Evolutionary conservation across 345 rosid species (phyloP), one percentile per base, ranked within the genome.

Genomic region (Hirschfeldia incana): DNA sequence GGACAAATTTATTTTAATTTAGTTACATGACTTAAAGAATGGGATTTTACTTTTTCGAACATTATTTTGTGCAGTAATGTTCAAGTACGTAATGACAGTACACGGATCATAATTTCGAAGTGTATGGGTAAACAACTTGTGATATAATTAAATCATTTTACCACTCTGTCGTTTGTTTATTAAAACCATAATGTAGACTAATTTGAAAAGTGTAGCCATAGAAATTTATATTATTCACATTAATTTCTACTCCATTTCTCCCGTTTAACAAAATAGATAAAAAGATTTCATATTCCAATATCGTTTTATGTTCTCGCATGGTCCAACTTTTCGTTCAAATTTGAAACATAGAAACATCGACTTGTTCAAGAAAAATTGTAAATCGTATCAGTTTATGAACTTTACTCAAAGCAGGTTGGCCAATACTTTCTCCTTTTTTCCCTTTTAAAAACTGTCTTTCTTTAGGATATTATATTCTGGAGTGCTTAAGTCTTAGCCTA

Each of bases 401-500:
- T 65, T 53, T 34, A 53, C 53, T 33, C 34, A 65, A 65, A 13
- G 27, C 53, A 55, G 15, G 28, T 21, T 65, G 57, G 29, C 60
- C 6, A 59, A 76, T 76, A 66, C 8, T 66, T 34, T 39, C 29
- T 42, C 55, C 69, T 16, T 53, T 2, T 53, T 51, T 51, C n/a
- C 57, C 57, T 51, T 51, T 51, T 51, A n/a, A n/a, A 51, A 51
- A n/a, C 57, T 42, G n/a, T 42, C 49, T n/a, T n/a, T 51, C 57
- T 6, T 16, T 9, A 12, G 6, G 32, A 46, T 49, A 46, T 17
- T 49, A 9, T 55, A 64, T 64, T 51, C 15, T 55, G 0, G 34
- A 75, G 39, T 69, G 57, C 64, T 6, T 10, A 61, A 61, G 63
- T 76, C 64, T 60, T 62, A 49, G 53, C 39, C 55, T 69, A 76